Conservation (phyloP, 192 early-diverging fungal species). For the Podila epigama region DNA sequence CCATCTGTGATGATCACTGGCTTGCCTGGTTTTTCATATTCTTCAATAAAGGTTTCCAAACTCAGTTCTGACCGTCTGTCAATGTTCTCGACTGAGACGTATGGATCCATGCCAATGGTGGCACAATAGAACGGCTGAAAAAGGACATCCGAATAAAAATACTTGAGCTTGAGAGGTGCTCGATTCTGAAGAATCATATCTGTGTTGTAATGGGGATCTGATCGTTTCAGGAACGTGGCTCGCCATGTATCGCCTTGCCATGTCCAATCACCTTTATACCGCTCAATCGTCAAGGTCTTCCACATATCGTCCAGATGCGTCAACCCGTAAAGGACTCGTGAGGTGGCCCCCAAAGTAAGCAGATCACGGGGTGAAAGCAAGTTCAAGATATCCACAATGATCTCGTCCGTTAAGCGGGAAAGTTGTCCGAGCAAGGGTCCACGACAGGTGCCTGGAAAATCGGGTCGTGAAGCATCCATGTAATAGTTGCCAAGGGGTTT, state of each 20-base stretch:
- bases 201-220: conserved; percentile 19
- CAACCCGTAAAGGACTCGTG: conserved; percentile 60
- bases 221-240: conserved; percentile 57
- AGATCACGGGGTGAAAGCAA: conserved; percentile 38
- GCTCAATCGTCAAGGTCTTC: conserved; percentile 55
- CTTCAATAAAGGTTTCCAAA: conserved; percentile 50
- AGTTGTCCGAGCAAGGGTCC: conserved; percentile 57
- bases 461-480: conserved; percentile 50
- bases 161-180: conserved; percentile 41
- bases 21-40: conserved; percentile 61
- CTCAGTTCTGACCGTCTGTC: conserved; percentile 56
- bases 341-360: conserved; percentile 52
- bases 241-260: conserved; percentile 62
- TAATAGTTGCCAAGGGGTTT: conserved; percentile 69
- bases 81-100: conserved; percentile 51
- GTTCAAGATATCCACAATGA: conserved; percentile 60
- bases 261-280: conserved; percentile 59
- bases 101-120: conserved; percentile 53
- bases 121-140: conserved; percentile 66
- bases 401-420: conserved; percentile 55
- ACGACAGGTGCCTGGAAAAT: conserved; percentile 44
- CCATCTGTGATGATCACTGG: conserved; percentile 74
- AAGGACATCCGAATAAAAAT: conserved; percentile 71
- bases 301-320: conserved; percentile 68
- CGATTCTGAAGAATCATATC: conserved; percentile 25